Percentiles rank a stretch among this genome's conserved stretches.
Evolutionary conservation across 805 yeast genomes (phyloP).

Genomic region (Spathaspora gorwiae): DNA sequence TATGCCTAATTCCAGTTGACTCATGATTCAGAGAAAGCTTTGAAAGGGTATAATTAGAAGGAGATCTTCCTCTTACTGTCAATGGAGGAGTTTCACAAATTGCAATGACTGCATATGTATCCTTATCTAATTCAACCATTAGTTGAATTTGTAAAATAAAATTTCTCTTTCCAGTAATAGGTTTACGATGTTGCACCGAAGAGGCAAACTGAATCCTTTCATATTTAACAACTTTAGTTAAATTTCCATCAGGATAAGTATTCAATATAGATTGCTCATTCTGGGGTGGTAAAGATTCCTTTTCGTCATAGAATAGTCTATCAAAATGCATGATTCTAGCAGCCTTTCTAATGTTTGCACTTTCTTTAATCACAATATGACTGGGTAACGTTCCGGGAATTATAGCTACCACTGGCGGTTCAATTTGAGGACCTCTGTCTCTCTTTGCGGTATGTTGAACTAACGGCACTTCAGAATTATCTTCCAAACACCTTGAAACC

Average conservation of each 20-base stretch:
- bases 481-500: constrained; percentile 50
- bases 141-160: constrained; percentile 51
- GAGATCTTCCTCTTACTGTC: constrained; percentile 62
- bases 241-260: constrained; percentile 45
- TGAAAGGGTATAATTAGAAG: constrained; percentile 46
- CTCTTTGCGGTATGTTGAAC: constrained; percentile 74
- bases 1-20: not conserved
- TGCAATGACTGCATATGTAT: constrained; percentile 31
- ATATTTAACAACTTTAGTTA: constrained; percentile 57
- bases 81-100: constrained; percentile 55
- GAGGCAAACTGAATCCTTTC: constrained; percentile 68
- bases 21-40: not conserved
- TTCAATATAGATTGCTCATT: constrained; percentile 20
- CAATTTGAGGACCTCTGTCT: constrained; percentile 64
- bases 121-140: constrained; percentile 38
- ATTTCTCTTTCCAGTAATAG: constrained; percentile 41
- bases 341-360: constrained; percentile 58
- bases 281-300: constrained; percentile 5
- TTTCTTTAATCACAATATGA: constrained; percentile 51
- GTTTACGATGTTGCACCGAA: constrained; percentile 43
- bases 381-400: constrained; percentile 57
- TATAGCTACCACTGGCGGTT: constrained; percentile 52
- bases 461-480: constrained; percentile 40
- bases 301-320: constrained; percentile 43
- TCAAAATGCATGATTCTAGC: constrained; percentile 51